Conservation (phyloP, 2,329 filamentous ascomycete genomes). For the Reticulascus tulasneorum region DNA sequence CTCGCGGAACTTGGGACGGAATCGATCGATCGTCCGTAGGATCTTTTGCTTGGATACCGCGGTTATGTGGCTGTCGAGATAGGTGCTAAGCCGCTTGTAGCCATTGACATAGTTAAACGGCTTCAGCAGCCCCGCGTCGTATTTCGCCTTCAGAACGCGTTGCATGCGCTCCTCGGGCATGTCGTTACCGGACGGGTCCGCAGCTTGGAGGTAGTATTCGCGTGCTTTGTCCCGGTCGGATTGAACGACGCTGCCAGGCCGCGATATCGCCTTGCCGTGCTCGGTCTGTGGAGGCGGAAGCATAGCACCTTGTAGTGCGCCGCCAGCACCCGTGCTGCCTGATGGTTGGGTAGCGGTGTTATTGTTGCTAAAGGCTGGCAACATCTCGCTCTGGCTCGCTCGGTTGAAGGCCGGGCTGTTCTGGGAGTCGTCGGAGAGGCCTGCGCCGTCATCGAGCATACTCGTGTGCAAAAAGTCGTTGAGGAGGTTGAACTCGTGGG, state of each 20-base stretch:
- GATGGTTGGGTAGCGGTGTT: slow-evolving; percentile 18
- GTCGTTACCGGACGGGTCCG: slow-evolving; percentile 81
- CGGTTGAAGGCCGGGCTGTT: slow-evolving; percentile 40
- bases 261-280: slow-evolving; percentile 53
- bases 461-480: slow-evolving; percentile 95
- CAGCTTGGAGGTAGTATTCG: slow-evolving; percentile 96
- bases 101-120: slow-evolving; percentile 99
- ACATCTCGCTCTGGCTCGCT: slow-evolving; percentile 41
- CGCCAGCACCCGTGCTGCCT: slow-evolving; percentile 17
- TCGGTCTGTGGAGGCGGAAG: slow-evolving; percentile 41
- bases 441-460: slow-evolving; percentile 76
- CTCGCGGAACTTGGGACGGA: slow-evolving; percentile 92
- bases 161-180: slow-evolving; percentile 94
- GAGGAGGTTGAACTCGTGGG: slow-evolving; percentile 92
- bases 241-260: slow-evolving; percentile 57
- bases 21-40: slow-evolving; percentile 82
- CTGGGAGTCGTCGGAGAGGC: slow-evolving; percentile 64
- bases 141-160: slow-evolving; percentile 89
- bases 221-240: slow-evolving; percentile 71
- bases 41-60: slow-evolving; percentile 85
- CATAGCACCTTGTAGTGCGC: slow-evolving; percentile 28
- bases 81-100: slow-evolving; percentile 82
- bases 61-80: slow-evolving; percentile 86
- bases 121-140: slow-evolving; percentile 88
- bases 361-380: slow-evolving; percentile 45